Evolutionary conservation across 164 flowering plant genomes (phyloP), one percentile per base, ranked within the genome.

Genomic region (Chimonanthus praecox): DNA sequence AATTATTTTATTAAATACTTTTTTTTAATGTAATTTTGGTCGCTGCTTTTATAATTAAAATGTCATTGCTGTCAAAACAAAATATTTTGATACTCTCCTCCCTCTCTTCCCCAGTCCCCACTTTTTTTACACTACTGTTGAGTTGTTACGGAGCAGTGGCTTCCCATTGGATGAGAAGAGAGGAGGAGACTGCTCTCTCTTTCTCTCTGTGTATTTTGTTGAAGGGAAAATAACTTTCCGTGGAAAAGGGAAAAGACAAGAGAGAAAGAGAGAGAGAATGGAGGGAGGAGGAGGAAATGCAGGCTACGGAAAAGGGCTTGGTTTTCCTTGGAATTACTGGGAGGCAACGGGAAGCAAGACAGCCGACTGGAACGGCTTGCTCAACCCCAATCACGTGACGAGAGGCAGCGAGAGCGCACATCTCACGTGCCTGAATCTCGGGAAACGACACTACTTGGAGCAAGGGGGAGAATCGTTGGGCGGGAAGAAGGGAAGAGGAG

Each of bases 361-460:
- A 46, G 5, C 21, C 7, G 20, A 43, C 51, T 18, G n/a, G 48
- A 10, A n/a, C 21, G 46, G 33, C 46, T 18, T 51, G 20, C 47
- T n/a, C 70, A 49, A 67, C 47, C 6, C 49, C 45, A 44, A 16
- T 33, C 50, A 71, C 7, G 13, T 58, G 33, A 33, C 33, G 33
- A 33, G 33, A 8, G 43, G 45, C 51, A 46, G 47, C 49, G 45
- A 61, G 44, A 58, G 43, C 72, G n/a, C 45, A 15, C 58, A 47
- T 33, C 47, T 16, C 44, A 83, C 79, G 71, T 88, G 90, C 76
- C 78, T 90, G 82, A 86, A 87, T 77, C 82, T 90, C 0, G 94
- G 94, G 33, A 87, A 88, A 84, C 74, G 91, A 71, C 84, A 86
- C 15, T 88, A 87, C 75, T 88, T 85, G 54, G 94, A 85, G 77